Conservation (phyloP, 225 moss, liverwort and hornwort genomes). For the Marchantia polymorpha region DNA sequence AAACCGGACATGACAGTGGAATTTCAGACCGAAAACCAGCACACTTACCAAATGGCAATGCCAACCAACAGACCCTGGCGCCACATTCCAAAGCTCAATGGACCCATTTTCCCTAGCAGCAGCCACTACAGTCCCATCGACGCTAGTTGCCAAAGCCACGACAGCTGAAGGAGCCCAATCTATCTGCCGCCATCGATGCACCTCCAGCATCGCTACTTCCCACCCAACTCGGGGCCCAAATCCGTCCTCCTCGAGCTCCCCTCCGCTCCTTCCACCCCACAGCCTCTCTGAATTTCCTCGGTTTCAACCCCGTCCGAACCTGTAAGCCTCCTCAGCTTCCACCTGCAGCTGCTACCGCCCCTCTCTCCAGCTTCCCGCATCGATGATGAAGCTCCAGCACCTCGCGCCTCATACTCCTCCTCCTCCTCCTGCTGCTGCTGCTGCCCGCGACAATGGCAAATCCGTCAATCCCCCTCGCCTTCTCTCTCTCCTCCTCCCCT, state of each 20-base stretch:
- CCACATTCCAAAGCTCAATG: constrained; percentile 95
- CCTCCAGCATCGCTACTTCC: constrained; percentile 84
- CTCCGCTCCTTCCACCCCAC: background rate
- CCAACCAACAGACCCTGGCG: constrained; percentile 94
- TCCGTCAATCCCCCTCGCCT: background rate
- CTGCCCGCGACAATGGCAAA: too few relatives aligned
- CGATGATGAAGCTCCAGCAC: constrained; percentile 12
- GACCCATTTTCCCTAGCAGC: constrained; percentile 86
- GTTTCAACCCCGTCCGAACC: background rate
- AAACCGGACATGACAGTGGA: background rate
- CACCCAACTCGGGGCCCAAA: constrained; percentile 2
- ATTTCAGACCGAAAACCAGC: background rate
- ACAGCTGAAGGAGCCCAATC: constrained; percentile 91
- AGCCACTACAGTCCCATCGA: constrained; percentile 79
- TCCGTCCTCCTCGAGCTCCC: background rate
- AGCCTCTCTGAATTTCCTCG: background rate
- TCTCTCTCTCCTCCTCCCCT: background rate
- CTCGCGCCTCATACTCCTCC: background rate
- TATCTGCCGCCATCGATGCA: constrained; percentile 98
- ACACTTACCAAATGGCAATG: constrained; percentile 77
- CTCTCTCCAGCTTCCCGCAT: constrained; percentile 11
- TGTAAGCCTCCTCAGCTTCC: background rate
- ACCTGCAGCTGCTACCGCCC: background rate
- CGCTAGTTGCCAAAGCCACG: constrained; percentile 91
- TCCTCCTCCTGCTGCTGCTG: background rate